Evolutionary conservation across 1,284 basidiomycete genomes (phyloP), one percentile per base, ranked within the genome.

Genomic region (Malassezia japonica): DNA sequence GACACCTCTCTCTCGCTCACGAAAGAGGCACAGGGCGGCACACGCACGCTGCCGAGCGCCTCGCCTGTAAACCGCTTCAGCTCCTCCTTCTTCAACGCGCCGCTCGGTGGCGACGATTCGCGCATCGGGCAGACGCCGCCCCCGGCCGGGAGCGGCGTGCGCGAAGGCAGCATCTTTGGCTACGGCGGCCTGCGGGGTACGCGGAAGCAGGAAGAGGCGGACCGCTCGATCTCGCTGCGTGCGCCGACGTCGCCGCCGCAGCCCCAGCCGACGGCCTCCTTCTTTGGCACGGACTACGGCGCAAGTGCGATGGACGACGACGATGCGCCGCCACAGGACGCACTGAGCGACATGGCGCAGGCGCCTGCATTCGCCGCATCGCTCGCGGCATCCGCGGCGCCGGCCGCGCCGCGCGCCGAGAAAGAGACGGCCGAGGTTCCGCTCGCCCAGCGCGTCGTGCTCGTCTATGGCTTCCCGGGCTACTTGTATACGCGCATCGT

Each of bases 161-260:
- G 61, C 28, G 62, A 62, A 39, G 51, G 51, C 34, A 66, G 64
- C 46, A 64, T 66, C 51, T 66, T 66, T 55, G 64, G 64, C 16
- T 50, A 49, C 9, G 57, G 60, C 6, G 61, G 64, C n/a, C 46
- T 66, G 21, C 61, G 64, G 12, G 64, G 64, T 9, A 46, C n/a
- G 15, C 46, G 34, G 29, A 31, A n/a, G 9, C n/a, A 34, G 18
- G 51, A 48, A 3, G 46, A 36, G 10, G 29, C 42, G 12, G 51
- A 54, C 24, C 46, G 46, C 4, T 54, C 51, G 18, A 27, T 25
- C 23, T 33, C 41, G n/a, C n/a, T 37, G 13, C 51, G 47, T 15
- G 16, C 45, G 15, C 46, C 46, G 2, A 33, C 9, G 10, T 36
- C 46, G 25, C 46, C 51, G 15, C 37, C 50, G 6, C 8, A 24